phyloP scores from a whole-genome alignment of 192 early-diverging fungal genomes.

The Backusella circina region DNA sequence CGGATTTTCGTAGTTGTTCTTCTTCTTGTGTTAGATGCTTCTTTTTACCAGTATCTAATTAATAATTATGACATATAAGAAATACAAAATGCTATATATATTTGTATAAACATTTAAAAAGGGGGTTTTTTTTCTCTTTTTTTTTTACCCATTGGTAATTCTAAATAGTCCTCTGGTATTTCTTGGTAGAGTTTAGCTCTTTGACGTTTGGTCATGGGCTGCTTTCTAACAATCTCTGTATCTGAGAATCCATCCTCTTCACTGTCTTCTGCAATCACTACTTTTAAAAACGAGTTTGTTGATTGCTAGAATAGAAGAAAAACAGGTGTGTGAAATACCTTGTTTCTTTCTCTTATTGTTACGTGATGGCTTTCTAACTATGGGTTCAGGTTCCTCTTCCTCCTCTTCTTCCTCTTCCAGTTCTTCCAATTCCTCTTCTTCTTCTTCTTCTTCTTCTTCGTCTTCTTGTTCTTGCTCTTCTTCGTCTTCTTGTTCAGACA shows the following conservation, averaged over 20 bases:
- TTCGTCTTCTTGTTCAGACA: slow-evolving; percentile 23
- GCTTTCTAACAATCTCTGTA: slow-evolving; percentile 28
- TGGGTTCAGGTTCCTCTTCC: background rate
- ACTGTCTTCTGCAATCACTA: slow-evolving; percentile 8
- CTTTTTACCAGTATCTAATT: slow-evolving; percentile 58
- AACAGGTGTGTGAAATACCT: background rate
- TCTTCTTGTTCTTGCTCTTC: slow-evolving; percentile 9
- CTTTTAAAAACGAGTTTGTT: background rate
- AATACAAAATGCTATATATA: too few species aligned
- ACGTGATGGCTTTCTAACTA: background rate
- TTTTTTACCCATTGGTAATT: slow-evolving; percentile 58
- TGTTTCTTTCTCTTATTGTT: slow-evolving; percentile 2
- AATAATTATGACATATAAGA: background rate
- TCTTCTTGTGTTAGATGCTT: slow-evolving; percentile 67
- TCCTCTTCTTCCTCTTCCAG: slow-evolving; percentile 14
- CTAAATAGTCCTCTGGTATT: slow-evolving; percentile 57
- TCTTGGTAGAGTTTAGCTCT: slow-evolving; percentile 60
- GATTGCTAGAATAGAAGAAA: background rate
- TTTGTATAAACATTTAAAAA: too few species aligned
- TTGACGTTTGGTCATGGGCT: slow-evolving; percentile 67
- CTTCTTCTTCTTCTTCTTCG: slow-evolving; percentile 10
- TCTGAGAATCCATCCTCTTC: slow-evolving; percentile 15
- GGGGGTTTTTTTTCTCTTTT: background rate
- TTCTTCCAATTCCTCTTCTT: slow-evolving; percentile 5
- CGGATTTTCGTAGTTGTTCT: slow-evolving; percentile 63